Percentiles rank a stretch among this genome's conserved stretches.
Evolutionary conservation across 257 asterid genomes (phyloP).

Genomic region (Linaria vulgaris): DNA sequence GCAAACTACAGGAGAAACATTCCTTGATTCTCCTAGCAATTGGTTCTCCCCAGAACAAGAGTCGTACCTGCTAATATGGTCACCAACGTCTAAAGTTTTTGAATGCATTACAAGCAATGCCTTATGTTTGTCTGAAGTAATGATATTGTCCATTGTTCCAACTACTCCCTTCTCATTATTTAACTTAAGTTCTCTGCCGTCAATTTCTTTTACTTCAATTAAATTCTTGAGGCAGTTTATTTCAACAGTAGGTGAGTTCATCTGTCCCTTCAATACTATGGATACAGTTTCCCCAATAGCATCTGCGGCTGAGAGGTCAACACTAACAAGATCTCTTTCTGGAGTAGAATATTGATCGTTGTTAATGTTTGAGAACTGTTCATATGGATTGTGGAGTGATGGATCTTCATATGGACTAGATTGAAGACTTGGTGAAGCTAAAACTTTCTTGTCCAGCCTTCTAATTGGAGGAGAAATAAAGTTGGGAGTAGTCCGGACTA

Average conservation of each 20-base stretch:
- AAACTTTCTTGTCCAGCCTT: constrained; percentile 31
- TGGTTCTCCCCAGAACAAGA: constrained; percentile 33
- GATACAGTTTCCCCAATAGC: constrained; percentile 28
- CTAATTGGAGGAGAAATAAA: constrained; percentile 44
- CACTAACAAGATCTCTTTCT: constrained; percentile 30
- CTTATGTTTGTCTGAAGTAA: constrained; percentile 38
- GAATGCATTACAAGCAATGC: constrained; percentile 31
- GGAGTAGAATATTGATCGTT: constrained; percentile 33
- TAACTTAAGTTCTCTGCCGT: constrained; percentile 31
- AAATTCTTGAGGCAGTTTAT: constrained; percentile 25
- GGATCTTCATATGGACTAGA: constrained; percentile 32
- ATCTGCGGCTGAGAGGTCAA: constrained; percentile 29
- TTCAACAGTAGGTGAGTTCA: constrained; percentile 36
- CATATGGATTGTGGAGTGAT: constrained; percentile 33
- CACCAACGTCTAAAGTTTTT: constrained; percentile 33
- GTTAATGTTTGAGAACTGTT: constrained; percentile 27
- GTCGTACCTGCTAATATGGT: constrained; percentile 29
- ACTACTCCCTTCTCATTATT: constrained; percentile 27
- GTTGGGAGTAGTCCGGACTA: constrained; percentile 30
- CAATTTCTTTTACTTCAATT: constrained; percentile 27
- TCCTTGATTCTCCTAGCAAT: constrained; percentile 29
- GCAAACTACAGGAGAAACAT: constrained; percentile 32
- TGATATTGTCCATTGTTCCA: constrained; percentile 32
- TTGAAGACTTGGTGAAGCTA: constrained; percentile 37
- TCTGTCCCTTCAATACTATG: constrained; percentile 28